phyloP scores from a whole-genome alignment of 495 filamentous ascomycete genomes.

The Chaetomium cochliodes region DNA sequence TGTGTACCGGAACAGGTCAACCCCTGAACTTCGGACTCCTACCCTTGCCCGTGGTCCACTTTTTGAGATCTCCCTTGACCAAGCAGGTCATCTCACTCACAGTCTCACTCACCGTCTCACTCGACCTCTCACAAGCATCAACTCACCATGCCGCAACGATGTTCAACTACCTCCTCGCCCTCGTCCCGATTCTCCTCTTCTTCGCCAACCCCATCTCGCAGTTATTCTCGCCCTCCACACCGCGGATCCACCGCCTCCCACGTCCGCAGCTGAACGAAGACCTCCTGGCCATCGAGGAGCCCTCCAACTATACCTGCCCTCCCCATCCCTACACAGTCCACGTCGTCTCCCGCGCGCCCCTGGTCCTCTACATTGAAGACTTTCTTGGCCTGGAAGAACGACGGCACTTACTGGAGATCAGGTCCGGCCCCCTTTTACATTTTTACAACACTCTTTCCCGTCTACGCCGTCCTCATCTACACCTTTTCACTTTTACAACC shows the following conservation, averaged over 20 bases:
- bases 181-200: slow-evolving; percentile 30
- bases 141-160: slow-evolving; percentile 21
- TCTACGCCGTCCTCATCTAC: too few species aligned
- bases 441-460: too few species aligned
- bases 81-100: neutral
- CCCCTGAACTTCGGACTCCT: neutral
- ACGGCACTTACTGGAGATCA: slow-evolving; percentile 45
- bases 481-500: neutral
- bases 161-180: slow-evolving; percentile 32
- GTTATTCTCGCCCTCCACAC: slow-evolving; percentile 22
- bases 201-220: slow-evolving; percentile 30
- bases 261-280: slow-evolving; percentile 44
- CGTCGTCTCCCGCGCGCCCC: slow-evolving; percentile 43
- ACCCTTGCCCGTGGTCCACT: neutral
- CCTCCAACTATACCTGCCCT: slow-evolving; percentile 30
- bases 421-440: slow-evolving; percentile 28
- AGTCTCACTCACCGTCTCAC: neutral
- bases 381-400: slow-evolving; percentile 41
- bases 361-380: slow-evolving; percentile 49
- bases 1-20: too few species aligned
- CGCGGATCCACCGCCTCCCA: slow-evolving; percentile 37
- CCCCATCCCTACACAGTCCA: slow-evolving; percentile 41
- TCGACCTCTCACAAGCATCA: neutral
- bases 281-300: slow-evolving; percentile 43
- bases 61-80: neutral